Percentiles rank a stretch among this genome's conserved stretches.
Conservation (phyloP, 805 yeast genomes). For the Pichia eremophila region DNA sequence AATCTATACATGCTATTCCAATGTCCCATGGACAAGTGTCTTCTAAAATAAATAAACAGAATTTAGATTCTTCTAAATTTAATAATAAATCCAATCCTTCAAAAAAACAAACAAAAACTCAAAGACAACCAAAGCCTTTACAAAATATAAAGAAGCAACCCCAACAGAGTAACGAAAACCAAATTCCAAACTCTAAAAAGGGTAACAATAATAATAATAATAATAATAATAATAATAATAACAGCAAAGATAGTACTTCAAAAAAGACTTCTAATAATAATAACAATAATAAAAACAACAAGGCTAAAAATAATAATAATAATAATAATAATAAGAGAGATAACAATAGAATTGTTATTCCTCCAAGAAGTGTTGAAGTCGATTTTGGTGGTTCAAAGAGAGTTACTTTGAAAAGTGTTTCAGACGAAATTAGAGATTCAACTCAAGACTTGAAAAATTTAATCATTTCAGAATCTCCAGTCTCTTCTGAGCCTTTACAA, state of each 20-base stretch:
- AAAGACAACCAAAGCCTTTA: neutral
- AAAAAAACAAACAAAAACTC: neutral
- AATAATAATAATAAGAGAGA: slow-evolving; percentile 40
- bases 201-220: neutral
- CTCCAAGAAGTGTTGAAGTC: slow-evolving; percentile 24
- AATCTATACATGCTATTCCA: neutral
- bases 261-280: neutral
- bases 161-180: neutral
- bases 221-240: neutral
- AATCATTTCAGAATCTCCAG: slow-evolving; percentile 1
- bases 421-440: slow-evolving; percentile 15
- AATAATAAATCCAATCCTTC: neutral
- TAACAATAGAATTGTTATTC: slow-evolving; percentile 15
- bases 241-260: neutral
- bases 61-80: neutral
- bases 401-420: slow-evolving; percentile 11
- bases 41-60: slow-evolving; percentile 2
- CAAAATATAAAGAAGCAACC: neutral
- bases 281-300: neutral
- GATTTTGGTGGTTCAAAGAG: slow-evolving; percentile 7
- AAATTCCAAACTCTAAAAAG: neutral
- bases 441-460: slow-evolving; percentile 17
- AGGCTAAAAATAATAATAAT: neutral
- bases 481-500: slow-evolving; percentile 5
- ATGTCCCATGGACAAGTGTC: neutral